Evolutionary conservation across 352 stramenopile species (phyloP), one percentile per base, ranked within the genome.

Genomic region (Pythium vanterpoolii): DNA sequence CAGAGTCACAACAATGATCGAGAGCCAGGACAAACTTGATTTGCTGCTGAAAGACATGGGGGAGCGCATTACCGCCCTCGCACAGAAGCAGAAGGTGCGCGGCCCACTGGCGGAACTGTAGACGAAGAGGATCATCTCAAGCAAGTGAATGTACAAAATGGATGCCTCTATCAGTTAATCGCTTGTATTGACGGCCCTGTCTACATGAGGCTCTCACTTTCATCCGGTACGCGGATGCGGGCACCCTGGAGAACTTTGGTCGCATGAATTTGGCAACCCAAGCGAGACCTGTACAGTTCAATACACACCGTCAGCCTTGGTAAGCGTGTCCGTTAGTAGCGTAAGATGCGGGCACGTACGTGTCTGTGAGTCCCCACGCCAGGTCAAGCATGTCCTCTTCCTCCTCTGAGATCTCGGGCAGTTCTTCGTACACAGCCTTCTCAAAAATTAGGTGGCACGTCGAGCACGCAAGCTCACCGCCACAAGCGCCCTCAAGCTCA

Each of bases 361-460:
- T 98, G 61, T 98, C 92, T 7, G 90, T 97, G 54, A 98, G 77
- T 1, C 90, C 93, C 83, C 90, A 97, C 27, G 93, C 93, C 30
- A 98, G 62, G 73, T 98, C 93, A 26, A 98, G 85, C 93, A 98
- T 98, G 71, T 98, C 93, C 56, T 98, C 93, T 60, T 98, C 93
- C 51, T 98, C 93, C 68, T 98, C 90, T 49, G 77, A 84, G 60
- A 96, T 90, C 67, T 83, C 73, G 10, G 90, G 90, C 21, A 98
- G 71, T 39, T 81, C 72, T 26, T 96, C 86, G 54, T 87, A 98
- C 31, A 96, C 76, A 19, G 91, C 81, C 62, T 97, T 82, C 48
- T 92, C 81, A 38, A 98, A 93, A 36, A 98, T 75, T 45, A 97
- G 67, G 76, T 98, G 93, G 73, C 93, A 98, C 28, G 93, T 98